Base-by-base conservation (phyloP, 306 rosid genomes). In the Citrullus amarus region DNA sequence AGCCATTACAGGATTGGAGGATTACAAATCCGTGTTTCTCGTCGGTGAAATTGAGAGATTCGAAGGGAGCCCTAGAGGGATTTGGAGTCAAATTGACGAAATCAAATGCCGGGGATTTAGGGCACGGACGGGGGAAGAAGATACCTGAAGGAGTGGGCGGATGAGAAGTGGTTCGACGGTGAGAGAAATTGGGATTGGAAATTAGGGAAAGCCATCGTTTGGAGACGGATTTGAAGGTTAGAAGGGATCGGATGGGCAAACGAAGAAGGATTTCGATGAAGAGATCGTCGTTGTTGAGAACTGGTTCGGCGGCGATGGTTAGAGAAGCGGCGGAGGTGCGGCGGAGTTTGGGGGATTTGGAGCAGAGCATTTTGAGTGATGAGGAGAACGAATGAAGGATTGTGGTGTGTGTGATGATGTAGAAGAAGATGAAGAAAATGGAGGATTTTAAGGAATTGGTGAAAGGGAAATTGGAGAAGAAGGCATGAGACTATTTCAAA, bases 131-230 rank as follows among this genome's bases (percentile, higher is more conserved):
- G 66, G 76, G 79, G 38, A 80, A 54, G 63, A 83, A 60, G 62
- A 80, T 16, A 48, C 79, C 83, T 3, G 83, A 77, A 82, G 79
- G 28, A 76, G 81, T 76, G 6, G 44, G 11, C 8, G 50, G 71
- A 22, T 44, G 79, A 58, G 9, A 77, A 58, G 15, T 30, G 73
- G 71, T n/a, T 43, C 81, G 68, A 53, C 68, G 79, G 60, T 54
- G 79, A 20, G 69, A 80, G 78, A 80, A 62, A 56, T 18, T 11
- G 22, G 73, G 73, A 38, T 39, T 66, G 25, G 84, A 77, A 48
- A 84, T 81, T 22, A 84, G 65, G 9, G 86, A 78, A 28, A 84
- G 82, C 84, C 86, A 84, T 16, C 69, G 80, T 28, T 74, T 84
- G 60, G 78, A 84, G 20, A 81, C 73, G 73, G 51, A 66, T 36